A percentile compares a stretch with the other conserved stretches of the same genome.
phyloP scores from a whole-genome alignment of 352 stramenopile species.

The Discostella stelligera region DNA sequence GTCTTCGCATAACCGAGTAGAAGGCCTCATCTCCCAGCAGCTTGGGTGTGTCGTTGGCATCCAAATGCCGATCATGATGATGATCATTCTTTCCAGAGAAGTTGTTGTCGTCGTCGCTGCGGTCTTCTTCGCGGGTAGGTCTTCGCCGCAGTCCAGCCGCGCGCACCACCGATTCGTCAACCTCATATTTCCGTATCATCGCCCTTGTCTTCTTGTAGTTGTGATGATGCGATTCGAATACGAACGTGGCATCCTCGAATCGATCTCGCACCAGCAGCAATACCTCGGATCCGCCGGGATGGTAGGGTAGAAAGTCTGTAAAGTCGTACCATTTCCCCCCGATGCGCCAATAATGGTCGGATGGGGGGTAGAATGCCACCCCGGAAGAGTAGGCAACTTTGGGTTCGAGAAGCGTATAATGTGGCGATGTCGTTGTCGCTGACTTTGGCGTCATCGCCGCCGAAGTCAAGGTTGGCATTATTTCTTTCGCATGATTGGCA shows the following conservation, averaged over 20 bases:
- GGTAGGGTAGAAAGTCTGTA: neutral
- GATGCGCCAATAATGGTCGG: conserved; percentile 5
- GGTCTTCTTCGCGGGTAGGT: neutral
- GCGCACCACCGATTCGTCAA: conserved; percentile 6
- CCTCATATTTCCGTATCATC: conserved; percentile 10
- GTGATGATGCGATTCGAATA: conserved; percentile 5
- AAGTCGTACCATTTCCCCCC: conserved; percentile 12
- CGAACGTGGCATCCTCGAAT: conserved; percentile 11
- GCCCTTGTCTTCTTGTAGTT: conserved; percentile 1
- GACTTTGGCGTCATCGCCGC: neutral
- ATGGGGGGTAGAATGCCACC: conserved; percentile 7
- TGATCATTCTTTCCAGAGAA: neutral
- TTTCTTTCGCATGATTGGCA: neutral
- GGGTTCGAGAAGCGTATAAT: neutral
- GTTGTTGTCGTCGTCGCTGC: neutral
- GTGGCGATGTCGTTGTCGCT: neutral
- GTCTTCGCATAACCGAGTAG: conserved; percentile 4
- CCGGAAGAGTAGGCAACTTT: conserved; percentile 1
- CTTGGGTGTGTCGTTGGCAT: neutral
- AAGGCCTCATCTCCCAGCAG: conserved; percentile 4
- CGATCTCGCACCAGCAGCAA: neutral
- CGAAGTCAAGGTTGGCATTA: too few species aligned
- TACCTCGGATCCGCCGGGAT: conserved; percentile 5
- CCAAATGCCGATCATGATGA: neutral
- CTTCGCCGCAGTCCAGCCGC: neutral